Base-by-base conservation (phyloP, 495 filamentous ascomycete species). In the Neurospora sp. region DNA sequence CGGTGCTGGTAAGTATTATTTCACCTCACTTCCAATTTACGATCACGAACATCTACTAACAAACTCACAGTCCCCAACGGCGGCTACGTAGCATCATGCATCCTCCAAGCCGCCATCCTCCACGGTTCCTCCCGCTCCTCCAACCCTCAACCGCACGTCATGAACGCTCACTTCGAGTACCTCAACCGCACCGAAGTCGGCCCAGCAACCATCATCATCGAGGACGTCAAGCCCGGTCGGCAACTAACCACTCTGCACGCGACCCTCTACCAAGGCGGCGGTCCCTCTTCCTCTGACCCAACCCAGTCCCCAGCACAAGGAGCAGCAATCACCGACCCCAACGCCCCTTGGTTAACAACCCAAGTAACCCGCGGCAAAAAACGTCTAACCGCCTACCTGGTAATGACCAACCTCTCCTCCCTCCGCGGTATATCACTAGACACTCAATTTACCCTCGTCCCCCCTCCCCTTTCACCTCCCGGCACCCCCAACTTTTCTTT, bases 101-200 rank as follows among this genome's bases (percentile, higher is more conserved):
- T 96, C 73, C 86, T 93, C 76, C 81, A 83, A 18, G 87, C 91
- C 27, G 88, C 89, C 9, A 79, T 80, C 3, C 84, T 82, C 16
- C 92, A 95, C 80, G 89, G 93, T 71, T 77, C 85, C 41, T 80
- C 81, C 0, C 87, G 88, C 69, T 85, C 85, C 31, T 80, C 81
- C 0, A 87, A 88, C 70, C 85, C 88, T 74, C 90, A 92, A 82
- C 85, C 89, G 38, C 84, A 92, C 83, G 80, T 89, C 75, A 79
- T 92, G 74, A 77, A 91, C 75, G 77, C 92, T n/a, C 92, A 94
- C 75, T 88, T 93, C 54, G 85, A 89, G 44, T 96, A 92, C 83
- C 86, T 94, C 35, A 88, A 88, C 7, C 89, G 92, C 72, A 93
- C 91, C 11, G 79, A 88, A 39, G 82, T 81, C 4, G 93, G 92